These are phyloP conservation scores for Pisolithus microcarpus DNA, from an alignment of 768 basidiomycete species.

Conservation along the genomic window DNA sequence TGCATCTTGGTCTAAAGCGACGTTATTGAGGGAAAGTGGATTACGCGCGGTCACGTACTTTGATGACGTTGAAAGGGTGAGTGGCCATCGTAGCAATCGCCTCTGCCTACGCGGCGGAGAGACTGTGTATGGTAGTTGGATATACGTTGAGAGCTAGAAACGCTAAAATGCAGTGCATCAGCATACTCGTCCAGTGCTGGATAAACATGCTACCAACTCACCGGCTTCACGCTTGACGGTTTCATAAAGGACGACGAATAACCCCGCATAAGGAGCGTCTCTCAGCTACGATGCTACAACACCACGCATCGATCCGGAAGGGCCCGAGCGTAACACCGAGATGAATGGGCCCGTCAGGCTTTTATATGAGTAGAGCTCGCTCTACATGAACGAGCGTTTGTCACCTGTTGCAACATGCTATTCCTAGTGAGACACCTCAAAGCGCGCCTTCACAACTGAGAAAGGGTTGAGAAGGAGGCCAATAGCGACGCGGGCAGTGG, in stretches of 20 bases:
- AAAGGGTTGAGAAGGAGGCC: constrained; percentile 87
- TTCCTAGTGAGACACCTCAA: constrained; percentile 53
- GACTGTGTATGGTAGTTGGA: constrained; percentile 47
- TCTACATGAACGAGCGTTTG: constrained; percentile 1
- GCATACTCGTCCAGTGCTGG: constrained; percentile 4
- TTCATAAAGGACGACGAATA: constrained; percentile 87
- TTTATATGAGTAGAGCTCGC: constrained; percentile 62
- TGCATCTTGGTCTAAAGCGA: constrained; percentile 79
- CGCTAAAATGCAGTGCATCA: constrained; percentile 21
- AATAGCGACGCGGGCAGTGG: constrained; percentile 69
- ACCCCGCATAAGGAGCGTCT: constrained; percentile 89
- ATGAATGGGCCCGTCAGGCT: constrained; percentile 52
- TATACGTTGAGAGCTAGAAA: constrained; percentile 36
- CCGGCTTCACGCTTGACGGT: constrained; percentile 70
- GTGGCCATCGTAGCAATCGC: constrained; percentile 79
- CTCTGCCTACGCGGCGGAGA: constrained; percentile 74
- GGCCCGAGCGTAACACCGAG: constrained; percentile 61
- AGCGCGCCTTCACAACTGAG: constrained; percentile 86
- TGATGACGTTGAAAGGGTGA: constrained; percentile 91
- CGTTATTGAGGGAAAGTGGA: not conserved
- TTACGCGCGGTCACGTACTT: constrained; percentile 40
- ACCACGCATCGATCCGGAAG: constrained; percentile 78
- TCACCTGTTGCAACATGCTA: not conserved
- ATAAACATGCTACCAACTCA: constrained; percentile 25
- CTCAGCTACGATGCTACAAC: constrained; percentile 83